Evolutionary conservation across 2,329 filamentous ascomycete genomes (phyloP).

Genomic region (Fusarium sp.): DNA sequence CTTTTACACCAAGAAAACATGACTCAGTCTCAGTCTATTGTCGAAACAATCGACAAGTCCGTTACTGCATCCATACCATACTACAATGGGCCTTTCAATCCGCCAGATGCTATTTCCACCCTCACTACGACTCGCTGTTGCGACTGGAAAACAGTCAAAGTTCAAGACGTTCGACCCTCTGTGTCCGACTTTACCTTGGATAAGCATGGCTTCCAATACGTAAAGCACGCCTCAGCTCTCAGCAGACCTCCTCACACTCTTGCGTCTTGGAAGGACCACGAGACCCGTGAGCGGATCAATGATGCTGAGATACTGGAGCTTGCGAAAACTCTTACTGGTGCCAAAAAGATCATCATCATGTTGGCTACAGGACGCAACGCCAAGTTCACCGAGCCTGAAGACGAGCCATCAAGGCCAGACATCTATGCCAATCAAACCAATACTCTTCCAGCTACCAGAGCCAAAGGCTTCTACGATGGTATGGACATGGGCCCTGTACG

Average conservation of each 20-base stretch:
- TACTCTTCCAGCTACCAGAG: not conserved
- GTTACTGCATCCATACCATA: not conserved
- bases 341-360: not conserved
- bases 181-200: not conserved
- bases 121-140: not conserved
- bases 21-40: not conserved
- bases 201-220: not conserved
- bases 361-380: not conserved
- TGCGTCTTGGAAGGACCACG: not conserved
- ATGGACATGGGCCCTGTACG: not conserved
- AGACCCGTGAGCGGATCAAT: not conserved
- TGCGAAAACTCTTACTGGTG: not conserved
- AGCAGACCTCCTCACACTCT: not conserved
- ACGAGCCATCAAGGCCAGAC: not conserved
- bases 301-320: not conserved
- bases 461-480: not conserved
- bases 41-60: not conserved
- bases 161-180: not conserved
- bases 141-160: not conserved
- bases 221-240: not conserved
- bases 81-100: not conserved
- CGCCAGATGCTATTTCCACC: not conserved
- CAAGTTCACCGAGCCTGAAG: not conserved
- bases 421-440: not conserved
- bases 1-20: not conserved